phyloP scores from a whole-genome alignment of 1,284 basidiomycete genomes.

The Ustilago tritici region DNA sequence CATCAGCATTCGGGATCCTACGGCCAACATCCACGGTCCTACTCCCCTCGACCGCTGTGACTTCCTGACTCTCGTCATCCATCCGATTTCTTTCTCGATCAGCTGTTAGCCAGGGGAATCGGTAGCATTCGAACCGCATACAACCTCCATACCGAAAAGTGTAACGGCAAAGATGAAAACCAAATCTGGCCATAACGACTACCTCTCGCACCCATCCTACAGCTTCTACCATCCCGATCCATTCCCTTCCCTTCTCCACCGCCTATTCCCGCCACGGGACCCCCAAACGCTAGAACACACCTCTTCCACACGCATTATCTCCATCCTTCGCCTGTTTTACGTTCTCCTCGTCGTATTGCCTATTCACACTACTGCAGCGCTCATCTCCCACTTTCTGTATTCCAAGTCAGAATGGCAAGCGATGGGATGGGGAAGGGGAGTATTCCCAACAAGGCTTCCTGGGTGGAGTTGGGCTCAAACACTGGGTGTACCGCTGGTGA shows the following conservation, averaged over 20 bases:
- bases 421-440: not conserved
- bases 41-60: not conserved
- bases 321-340: constrained; percentile 8
- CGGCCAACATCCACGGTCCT: not conserved
- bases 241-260: constrained; percentile 23
- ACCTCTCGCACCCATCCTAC: constrained; percentile 3
- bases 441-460: constrained; percentile 23
- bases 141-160: not conserved
- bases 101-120: too few relatives aligned
- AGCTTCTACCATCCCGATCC: constrained; percentile 24
- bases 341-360: constrained; percentile 22
- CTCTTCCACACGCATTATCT: not conserved
- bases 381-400: constrained; percentile 21
- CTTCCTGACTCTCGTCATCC: too few relatives aligned
- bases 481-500: constrained; percentile 20
- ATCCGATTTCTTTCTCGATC: too few relatives aligned
- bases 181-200: constrained; percentile 20
- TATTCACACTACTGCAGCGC: constrained; percentile 14
- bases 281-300: constrained; percentile 24
- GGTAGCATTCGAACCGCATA: too few relatives aligned
- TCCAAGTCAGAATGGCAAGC: constrained; percentile 8
- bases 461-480: constrained; percentile 24
- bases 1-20: not conserved
- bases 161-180: constrained; percentile 25
- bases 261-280: constrained; percentile 21